Evolutionary conservation across 352 stramenopile genomes (phyloP).

Genomic region (Vaucheria bursata): DNA sequence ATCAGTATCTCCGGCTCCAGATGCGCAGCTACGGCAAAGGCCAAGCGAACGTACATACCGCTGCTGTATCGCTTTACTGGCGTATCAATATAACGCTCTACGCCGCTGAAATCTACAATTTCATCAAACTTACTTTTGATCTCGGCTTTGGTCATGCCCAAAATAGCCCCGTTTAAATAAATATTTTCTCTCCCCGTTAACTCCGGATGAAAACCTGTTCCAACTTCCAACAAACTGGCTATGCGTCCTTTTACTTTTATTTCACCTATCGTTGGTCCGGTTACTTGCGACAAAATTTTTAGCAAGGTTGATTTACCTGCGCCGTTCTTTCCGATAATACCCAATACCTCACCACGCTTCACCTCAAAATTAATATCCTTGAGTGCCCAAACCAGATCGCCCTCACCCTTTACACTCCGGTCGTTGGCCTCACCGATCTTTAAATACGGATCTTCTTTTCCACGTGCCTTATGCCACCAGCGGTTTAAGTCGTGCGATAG

Average conservation of each 20-base stretch:
- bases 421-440: neutral
- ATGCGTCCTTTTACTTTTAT: neutral
- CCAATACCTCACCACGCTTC: neutral
- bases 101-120: slow-evolving; percentile 5
- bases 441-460: neutral
- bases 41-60: slow-evolving; percentile 10
- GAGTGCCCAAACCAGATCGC: slow-evolving; percentile 9
- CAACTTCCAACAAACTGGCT: slow-evolving; percentile 8
- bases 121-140: slow-evolving; percentile 8
- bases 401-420: neutral
- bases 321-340: slow-evolving; percentile 11
- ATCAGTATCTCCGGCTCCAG: slow-evolving; percentile 10
- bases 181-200: slow-evolving; percentile 8
- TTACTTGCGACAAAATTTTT: slow-evolving; percentile 4
- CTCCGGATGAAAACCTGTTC: slow-evolving; percentile 10
- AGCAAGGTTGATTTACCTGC: slow-evolving; percentile 13
- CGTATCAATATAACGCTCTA: slow-evolving; percentile 4
- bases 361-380: slow-evolving; percentile 7
- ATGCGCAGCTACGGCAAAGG: neutral
- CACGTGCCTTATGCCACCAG: neutral
- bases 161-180: slow-evolving; percentile 6
- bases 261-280: slow-evolving; percentile 1
- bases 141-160: neutral
- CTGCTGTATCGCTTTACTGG: slow-evolving; percentile 13
- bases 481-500: neutral